Evolutionary conservation across 2,329 filamentous ascomycete genomes (phyloP).

Genomic region (Albifimbria verrucaria): DNA sequence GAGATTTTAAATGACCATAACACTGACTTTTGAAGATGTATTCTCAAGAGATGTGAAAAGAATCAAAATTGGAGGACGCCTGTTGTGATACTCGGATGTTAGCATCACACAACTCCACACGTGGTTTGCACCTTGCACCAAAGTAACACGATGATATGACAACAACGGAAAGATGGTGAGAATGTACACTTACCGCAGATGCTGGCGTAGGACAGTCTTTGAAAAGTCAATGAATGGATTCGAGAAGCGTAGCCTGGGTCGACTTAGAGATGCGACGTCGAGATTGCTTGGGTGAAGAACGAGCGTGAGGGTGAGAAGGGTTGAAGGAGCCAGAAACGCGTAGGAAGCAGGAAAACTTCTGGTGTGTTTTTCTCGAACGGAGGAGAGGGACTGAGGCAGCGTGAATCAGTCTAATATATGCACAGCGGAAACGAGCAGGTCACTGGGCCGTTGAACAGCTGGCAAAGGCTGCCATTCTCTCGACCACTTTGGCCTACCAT

Average conservation of each 20-base stretch:
- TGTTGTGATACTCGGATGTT: background rate
- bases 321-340: background rate
- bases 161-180: background rate
- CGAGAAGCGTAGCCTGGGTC: background rate
- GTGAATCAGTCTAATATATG: background rate
- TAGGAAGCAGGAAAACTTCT: background rate
- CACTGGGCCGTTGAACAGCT: background rate
- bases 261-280: background rate
- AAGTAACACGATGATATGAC: background rate
- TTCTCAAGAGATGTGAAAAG: background rate
- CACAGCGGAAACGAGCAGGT: background rate
- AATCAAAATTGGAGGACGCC: background rate
- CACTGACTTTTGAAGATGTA: background rate
- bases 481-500: no score
- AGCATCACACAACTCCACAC: no score
- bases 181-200: no score
- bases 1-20: constrained; percentile 8
- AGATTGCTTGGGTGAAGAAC: background rate
- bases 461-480: background rate
- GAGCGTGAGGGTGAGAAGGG: background rate
- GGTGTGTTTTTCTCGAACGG: no score
- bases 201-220: no score
- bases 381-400: no score
- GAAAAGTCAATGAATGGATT: no score
- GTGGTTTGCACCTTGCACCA: background rate